phyloP scores from a whole-genome alignment of 2,329 filamentous ascomycete genomes.

The Ophiostoma pallidulum region DNA sequence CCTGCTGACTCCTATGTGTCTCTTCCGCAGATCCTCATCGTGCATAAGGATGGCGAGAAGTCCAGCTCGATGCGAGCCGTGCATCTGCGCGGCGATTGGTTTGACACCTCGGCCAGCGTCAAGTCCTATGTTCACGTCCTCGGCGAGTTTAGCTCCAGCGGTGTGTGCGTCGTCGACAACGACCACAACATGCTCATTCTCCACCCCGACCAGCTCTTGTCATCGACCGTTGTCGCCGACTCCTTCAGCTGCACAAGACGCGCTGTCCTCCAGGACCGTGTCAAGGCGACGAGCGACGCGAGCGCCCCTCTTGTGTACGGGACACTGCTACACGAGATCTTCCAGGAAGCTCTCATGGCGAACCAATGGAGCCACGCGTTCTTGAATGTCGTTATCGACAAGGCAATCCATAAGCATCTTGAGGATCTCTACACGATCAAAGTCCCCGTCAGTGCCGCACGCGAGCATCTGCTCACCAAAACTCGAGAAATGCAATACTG shows the following conservation, averaged over 20 bases:
- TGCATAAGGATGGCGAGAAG: conserved; percentile 67
- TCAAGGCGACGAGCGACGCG: conserved; percentile 79
- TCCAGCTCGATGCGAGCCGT: conserved; percentile 49
- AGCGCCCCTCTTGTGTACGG: conserved; percentile 81
- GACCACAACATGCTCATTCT: conserved; percentile 75
- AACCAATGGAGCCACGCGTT: conserved; percentile 72
- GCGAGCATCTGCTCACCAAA: conserved; percentile 73
- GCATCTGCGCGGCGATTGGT: conserved; percentile 77
- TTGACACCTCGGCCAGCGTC: conserved; percentile 56
- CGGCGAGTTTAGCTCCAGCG: conserved; percentile 59
- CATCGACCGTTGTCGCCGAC: conserved; percentile 91
- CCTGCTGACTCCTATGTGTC: neutral
- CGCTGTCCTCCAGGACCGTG: conserved; percentile 85
- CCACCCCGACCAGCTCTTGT: conserved; percentile 91
- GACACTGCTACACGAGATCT: conserved; percentile 87
- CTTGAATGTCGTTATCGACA: conserved; percentile 56
- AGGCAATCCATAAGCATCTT: conserved; percentile 64
- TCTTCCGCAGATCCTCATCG: conserved; percentile 60
- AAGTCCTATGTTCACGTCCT: conserved; percentile 81
- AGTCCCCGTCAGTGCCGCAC: conserved; percentile 60
- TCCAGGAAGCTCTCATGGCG: conserved; percentile 76
- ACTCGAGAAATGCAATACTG: conserved; percentile 73
- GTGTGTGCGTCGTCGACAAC: conserved; percentile 76
- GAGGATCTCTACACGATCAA: conserved; percentile 87
- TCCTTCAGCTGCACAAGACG: conserved; percentile 86